A percentile compares a stretch with the other conserved stretches of the same genome.
Conservation (phyloP, 1,284 basidiomycete species). For the Leccinum angustisporum region DNA sequence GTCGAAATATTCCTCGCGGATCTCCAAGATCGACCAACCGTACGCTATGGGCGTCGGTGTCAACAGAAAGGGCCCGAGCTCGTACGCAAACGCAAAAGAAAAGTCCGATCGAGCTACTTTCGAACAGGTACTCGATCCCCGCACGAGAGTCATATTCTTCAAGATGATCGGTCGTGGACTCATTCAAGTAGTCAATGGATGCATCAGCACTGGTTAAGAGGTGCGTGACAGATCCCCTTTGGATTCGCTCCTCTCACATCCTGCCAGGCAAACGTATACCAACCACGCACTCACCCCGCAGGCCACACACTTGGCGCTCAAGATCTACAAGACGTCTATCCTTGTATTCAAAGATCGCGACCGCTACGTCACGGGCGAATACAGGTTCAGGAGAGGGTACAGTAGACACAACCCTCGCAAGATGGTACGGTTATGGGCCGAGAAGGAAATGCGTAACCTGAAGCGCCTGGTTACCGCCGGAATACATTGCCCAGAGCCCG, state of each 20-base stretch:
- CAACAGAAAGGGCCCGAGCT: conserved; percentile 86
- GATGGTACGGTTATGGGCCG: conserved; percentile 99
- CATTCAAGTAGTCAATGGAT: conserved; percentile 87
- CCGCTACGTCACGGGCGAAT: conserved; percentile 90
- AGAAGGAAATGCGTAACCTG: conserved; percentile 98
- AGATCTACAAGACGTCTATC: conserved; percentile 99
- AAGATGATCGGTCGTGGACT: conserved; percentile 91
- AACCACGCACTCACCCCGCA: conserved; percentile 80
- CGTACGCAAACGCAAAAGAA: conserved; percentile 85
- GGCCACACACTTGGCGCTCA: conserved; percentile 76
- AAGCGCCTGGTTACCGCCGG: conserved; percentile 82
- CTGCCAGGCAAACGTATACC: conserved; percentile 87
- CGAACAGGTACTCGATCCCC: conserved; percentile 91
- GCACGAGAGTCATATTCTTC: conserved; percentile 87
- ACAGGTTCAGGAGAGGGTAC: conserved; percentile 92
- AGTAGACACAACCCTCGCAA: conserved; percentile 93
- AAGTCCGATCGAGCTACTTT: conserved; percentile 93
- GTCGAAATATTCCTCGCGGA: conserved; percentile 66
- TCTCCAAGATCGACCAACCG: conserved; percentile 71
- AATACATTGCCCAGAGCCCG: conserved; percentile 82
- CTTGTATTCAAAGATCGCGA: conserved; percentile 97
- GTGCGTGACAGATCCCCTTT: conserved; percentile 41
- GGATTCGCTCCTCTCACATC: conserved; percentile 8
- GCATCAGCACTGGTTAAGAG: conserved; percentile 95
- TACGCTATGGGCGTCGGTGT: conserved; percentile 79